Evolutionary conservation across 345 rosid genomes (phyloP), one percentile per base, ranked within the genome.

Genomic region (Moringa oleifera): DNA sequence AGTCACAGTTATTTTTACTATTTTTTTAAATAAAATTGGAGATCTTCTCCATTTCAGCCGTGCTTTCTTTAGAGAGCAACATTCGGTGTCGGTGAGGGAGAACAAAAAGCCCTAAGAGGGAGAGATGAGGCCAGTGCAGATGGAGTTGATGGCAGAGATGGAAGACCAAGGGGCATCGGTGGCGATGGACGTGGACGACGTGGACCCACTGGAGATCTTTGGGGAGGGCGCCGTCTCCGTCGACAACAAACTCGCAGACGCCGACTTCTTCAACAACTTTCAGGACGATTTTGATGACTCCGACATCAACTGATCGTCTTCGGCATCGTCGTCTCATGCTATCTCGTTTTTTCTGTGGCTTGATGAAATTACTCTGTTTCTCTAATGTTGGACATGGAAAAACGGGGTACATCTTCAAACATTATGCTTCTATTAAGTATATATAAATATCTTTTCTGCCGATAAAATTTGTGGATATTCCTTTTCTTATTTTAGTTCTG

Each of bases 161-260:
- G 96, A 91, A n/a, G 94, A 81, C 57, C 85, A 73, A 55, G 91
- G 84, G 13, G 68, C 91, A 4, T 65, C 90, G 50, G 86, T 80
- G 64, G 94, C 94, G 25, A 93, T 93, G 97, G 97, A 90, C 62
- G 91, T 90, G 0, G 97, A 90, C 54, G 97, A 90, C 59, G 84
- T 84, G 8, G 96, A 90, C 53, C 78, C 91, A 13, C 79, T 82
- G 60, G 94, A 86, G 76, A 76, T 85, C 0, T 73, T 83, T 53
- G 81, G 82, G 23, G 96, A 90, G 61, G 90, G 94, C 58, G 67
- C 77, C 57, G 68, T 84, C 72, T 54, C 77, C 51, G 59, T 70
- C 37, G 96, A 88, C 61, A 81, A 66, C 84, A 89, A 86, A 75
- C 88, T 85, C 63, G 80, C 80, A 61, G 94, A 93, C 57, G 83